Base-by-base conservation (phyloP, 2,329 filamentous ascomycete species). In the Arthrobotrys sinensis region DNA sequence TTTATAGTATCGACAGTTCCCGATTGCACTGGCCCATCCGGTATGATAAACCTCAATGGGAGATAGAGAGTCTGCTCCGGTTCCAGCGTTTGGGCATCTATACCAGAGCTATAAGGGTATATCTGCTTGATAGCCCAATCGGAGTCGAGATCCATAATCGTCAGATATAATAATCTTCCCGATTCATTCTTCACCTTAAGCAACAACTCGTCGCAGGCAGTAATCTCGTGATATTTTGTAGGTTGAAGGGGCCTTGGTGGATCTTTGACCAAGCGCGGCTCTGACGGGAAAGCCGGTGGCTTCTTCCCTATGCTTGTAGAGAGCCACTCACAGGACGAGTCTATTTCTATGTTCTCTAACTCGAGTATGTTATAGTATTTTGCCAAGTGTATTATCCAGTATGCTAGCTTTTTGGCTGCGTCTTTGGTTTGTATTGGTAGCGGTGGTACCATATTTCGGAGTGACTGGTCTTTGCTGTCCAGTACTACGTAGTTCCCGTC, bases 331-430 rank as follows among this genome's bases (percentile, higher is more conserved):
- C 32, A 4, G 12, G 28, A 32, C 8, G 38, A 8, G 34, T 16
- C 34, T 7, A 7, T 65, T 28, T 46, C 60, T 14, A 19, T 12
- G 19, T 28, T 28, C 24, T 28, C 24, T 36, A 65, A 32, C 14
- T 65, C 19, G 14, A 65, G 28, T n/a, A 65, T 50, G 28, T 65
- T 65, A 28, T 34, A 50, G 40, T 65, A 65, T 48, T 46, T 24
- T 34, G 60, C n/a, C 21, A 65, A 14, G 40, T 65, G 60, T 21
- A n/a, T 65, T 2, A 65, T 28, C 8, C 40, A 38, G 8, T 14
- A 10, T 5, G 28, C 40, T n/a, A 65, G 40, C 24, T 21, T 46
- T 43, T 46, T 12, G 4, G 36, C 21, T 32, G 60, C 4, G 40
- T 19, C 19, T 48, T 46, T 19, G 5, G 11, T 2, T 10, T 16